phyloP scores from a whole-genome alignment of 148 eudicot genomes.

The Vaccinium macrocarpon region DNA sequence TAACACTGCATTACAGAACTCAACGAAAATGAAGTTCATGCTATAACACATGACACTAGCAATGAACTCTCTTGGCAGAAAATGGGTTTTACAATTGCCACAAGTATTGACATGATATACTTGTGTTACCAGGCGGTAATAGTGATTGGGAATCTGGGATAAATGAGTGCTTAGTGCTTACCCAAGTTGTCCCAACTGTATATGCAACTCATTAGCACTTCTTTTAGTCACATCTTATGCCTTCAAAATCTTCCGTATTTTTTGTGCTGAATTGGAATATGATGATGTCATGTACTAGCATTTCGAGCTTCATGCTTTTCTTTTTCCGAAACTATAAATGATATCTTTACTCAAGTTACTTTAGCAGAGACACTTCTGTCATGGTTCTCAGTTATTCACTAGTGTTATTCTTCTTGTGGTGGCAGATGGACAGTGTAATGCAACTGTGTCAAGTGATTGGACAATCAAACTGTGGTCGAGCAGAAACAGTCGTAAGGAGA shows the following conservation, averaged over 20 bases:
- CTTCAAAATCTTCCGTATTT: not conserved
- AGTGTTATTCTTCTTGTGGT: conserved; percentile 10
- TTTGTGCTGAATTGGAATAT: not conserved
- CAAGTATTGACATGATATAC: not conserved
- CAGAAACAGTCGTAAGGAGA: conserved; percentile 47
- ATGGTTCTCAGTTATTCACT: not conserved
- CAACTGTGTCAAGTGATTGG: conserved; percentile 82
- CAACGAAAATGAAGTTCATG: no score
- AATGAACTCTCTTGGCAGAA: not conserved
- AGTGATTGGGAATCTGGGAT: not conserved
- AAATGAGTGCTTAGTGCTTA: not conserved
- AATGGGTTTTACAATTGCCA: not conserved
- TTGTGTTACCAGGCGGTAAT: not conserved
- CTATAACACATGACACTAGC: not conserved
- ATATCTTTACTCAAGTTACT: not conserved
- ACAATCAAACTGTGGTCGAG: conserved; percentile 84
- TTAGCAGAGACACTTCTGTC: not conserved
- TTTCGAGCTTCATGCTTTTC: not conserved
- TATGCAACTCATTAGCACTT: not conserved
- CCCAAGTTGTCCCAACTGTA: not conserved
- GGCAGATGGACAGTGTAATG: conserved; percentile 80
- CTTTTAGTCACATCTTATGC: not conserved
- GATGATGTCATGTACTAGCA: not conserved
- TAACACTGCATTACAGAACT: not conserved
- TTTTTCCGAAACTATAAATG: no score